Evolutionary conservation across 2,329 filamentous ascomycete genomes (phyloP), one percentile per base, ranked within the genome.

Genomic region (Fusarium zealandicum): DNA sequence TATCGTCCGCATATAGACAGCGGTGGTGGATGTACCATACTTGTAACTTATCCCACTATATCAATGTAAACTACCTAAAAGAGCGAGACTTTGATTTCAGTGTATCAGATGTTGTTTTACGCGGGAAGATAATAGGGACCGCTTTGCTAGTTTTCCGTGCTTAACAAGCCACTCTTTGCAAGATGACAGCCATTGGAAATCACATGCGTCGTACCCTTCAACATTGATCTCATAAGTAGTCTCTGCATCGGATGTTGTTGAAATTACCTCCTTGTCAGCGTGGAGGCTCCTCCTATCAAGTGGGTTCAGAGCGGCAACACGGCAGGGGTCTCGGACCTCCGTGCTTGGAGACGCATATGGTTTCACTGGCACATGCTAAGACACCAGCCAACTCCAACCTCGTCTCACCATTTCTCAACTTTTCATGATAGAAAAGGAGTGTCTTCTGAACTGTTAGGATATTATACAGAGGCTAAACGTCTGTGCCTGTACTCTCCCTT

Each of bases 291-390:
- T 52, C 6, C 25, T 13, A 22, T 42, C 37, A 51, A 41, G 58
- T 61, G 58, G 59, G 54, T 46, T 55, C 49, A 50, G 53, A 38
- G 51, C 43, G 30, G 51, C 38, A 52, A 64, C 28, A 31, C 25
- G 59, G 51, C 58, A 62, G 56, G 61, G 61, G 48, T 45, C 45
- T 49, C 41, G 50, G 44, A 50, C 47, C 31, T 50, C 44, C 47
- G 64, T 64, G 64, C 64, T 65, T 66, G 65, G 61, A 61, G 51
- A 64, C 63, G 50, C 25, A 48, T 46, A 46, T 61, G 27, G 58
- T 67, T 64, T 64, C 64, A 65, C 59, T 57, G 37, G 59, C 64
- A 67, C 60, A 66, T 65, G 56, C 56, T 58, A 49, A 51, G 22
- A 53, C 59, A 39, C 28, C 41, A 43, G 37, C 37, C 51, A 46